A percentile compares a stretch with the other conserved stretches of the same genome.
Conservation (phyloP, 2,329 filamentous ascomycete species). For the Aspergillus ustus region DNA sequence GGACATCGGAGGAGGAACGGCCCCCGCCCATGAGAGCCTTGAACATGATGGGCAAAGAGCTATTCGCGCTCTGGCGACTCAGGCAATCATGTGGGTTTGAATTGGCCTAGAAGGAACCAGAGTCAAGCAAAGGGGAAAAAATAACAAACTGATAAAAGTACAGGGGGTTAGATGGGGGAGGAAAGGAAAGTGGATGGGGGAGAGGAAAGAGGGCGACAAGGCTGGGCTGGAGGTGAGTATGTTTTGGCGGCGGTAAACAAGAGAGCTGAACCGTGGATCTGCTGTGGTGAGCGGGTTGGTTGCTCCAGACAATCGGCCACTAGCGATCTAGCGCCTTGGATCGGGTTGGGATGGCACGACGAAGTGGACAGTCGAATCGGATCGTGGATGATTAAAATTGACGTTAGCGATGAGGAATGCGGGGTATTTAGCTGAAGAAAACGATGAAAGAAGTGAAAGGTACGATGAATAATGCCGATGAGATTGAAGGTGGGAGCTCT, state of each 20-base stretch:
- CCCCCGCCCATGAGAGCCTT: slow-evolving; percentile 45
- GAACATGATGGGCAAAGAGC: slow-evolving; percentile 43
- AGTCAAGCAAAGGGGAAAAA: slow-evolving; percentile 15
- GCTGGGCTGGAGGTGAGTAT: slow-evolving; percentile 30
- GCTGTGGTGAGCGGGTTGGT: slow-evolving; percentile 26
- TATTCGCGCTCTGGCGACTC: slow-evolving; percentile 28
- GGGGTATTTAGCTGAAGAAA: not conserved
- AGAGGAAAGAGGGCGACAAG: slow-evolving; percentile 20
- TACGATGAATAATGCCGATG: not conserved
- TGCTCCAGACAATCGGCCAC: slow-evolving; percentile 36
- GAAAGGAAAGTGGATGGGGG: slow-evolving; percentile 12
- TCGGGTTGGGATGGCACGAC: slow-evolving; percentile 13
- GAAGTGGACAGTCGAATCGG: not conserved
- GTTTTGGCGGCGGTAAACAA: slow-evolving; percentile 34
- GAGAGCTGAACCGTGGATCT: slow-evolving; percentile 41
- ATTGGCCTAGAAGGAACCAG: slow-evolving; percentile 7
- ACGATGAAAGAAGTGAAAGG: not conserved
- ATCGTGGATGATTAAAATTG: slow-evolving; percentile 10
- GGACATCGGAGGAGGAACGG: slow-evolving; percentile 39
- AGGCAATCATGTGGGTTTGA: slow-evolving; percentile 35
- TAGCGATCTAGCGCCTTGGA: slow-evolving; percentile 29
- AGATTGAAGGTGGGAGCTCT: slow-evolving; percentile 5
- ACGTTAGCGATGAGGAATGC: slow-evolving; percentile 10
- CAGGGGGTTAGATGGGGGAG: slow-evolving; percentile 6
- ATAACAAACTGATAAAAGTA: slow-evolving; percentile 18